phyloP scores from a whole-genome alignment of 805 yeast species.

The Candida sonorensis region DNA sequence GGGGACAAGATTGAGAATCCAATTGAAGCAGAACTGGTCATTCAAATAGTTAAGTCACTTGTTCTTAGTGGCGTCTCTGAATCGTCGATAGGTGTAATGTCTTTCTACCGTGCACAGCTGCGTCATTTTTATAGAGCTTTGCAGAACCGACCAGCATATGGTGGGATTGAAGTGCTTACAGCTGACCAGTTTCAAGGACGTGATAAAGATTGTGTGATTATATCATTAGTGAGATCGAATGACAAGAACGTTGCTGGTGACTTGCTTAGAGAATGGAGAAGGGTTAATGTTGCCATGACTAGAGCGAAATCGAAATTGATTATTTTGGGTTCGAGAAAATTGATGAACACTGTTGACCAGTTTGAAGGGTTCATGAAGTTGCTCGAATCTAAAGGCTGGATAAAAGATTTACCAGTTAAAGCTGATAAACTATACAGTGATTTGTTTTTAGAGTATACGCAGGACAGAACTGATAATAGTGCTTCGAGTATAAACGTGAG shows the following conservation, averaged over 20 bases:
- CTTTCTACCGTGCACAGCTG: conserved; percentile 81
- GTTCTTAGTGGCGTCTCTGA: conserved; percentile 52
- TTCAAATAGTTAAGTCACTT: conserved; percentile 55
- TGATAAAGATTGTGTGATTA: conserved; percentile 86
- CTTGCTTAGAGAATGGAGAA: conserved; percentile 77
- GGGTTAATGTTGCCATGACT: conserved; percentile 92
- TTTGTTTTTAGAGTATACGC: conserved; percentile 8
- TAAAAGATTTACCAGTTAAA: conserved; percentile 43
- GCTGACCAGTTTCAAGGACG: conserved; percentile 97
- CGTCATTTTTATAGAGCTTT: conserved; percentile 32
- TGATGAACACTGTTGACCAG: conserved; percentile 46
- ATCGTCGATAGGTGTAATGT: conserved; percentile 73
- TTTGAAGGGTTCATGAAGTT: conserved; percentile 56
- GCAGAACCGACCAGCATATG: conserved; percentile 15
- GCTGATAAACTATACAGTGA: conserved; percentile 32
- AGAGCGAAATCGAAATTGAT: conserved; percentile 81
- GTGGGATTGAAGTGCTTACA: conserved; percentile 69
- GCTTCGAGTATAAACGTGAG: no score
- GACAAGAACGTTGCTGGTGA: conserved; percentile 62
- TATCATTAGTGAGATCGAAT: conserved; percentile 85
- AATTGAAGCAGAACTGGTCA: conserved; percentile 61
- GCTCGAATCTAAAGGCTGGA: conserved; percentile 55
- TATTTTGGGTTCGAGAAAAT: conserved; percentile 69
- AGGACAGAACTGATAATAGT: no score
- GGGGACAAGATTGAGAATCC: conserved; percentile 71